Base-by-base conservation (phyloP, 495 filamentous ascomycete genomes). In the Aspergillus carlsbadensis region DNA sequence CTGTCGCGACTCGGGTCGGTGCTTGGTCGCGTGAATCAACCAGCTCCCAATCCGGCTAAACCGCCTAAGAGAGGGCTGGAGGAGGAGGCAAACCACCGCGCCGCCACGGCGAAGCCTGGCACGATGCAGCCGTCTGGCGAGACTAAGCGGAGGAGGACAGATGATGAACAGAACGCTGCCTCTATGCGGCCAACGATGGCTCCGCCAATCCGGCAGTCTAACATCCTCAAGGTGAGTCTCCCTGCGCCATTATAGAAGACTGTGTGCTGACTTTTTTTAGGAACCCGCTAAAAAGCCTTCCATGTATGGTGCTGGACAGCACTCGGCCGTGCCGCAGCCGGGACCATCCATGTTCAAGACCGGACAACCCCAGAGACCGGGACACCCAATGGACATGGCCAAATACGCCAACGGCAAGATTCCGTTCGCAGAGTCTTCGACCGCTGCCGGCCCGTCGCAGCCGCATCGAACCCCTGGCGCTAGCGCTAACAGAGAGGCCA, bases 351-450 rank as follows among this genome's bases (percentile, higher is more conserved):
- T 72, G 42, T 69, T 75, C 56, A 75, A 77, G 56, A 67, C 62
- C 31, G 64, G 56, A 33, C 75, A 69, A 62, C 78, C 84, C 22
- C 71, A 77, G 49, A 87, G 90, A 64, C 73, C 84, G 6, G 77
- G 72, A 14, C 84, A 90, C 49, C 84, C 87, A 0, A 74, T 88
- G 52, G 89, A 93, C 60, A 90, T 91, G 81, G 80, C 85, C 41
- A 90, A 93, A 65, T 83, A 90, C 52, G 85, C 90, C 8, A 96
- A 87, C 68, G 88, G 84, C n/a, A 87, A 89, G 44, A 96, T 98
- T 54, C 86, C 89, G 10, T 97, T 98, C 66, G 91, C 90, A 13
- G 81, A 90, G 31, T 85, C 87, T 37, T 84, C 80, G 57, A 77
- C 76, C 13, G 72, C 79, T 24, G 44, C 41, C 20, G 56, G 69